Base-by-base conservation (phyloP, 495 filamentous ascomycete genomes). In the Penicillium canescens region DNA sequence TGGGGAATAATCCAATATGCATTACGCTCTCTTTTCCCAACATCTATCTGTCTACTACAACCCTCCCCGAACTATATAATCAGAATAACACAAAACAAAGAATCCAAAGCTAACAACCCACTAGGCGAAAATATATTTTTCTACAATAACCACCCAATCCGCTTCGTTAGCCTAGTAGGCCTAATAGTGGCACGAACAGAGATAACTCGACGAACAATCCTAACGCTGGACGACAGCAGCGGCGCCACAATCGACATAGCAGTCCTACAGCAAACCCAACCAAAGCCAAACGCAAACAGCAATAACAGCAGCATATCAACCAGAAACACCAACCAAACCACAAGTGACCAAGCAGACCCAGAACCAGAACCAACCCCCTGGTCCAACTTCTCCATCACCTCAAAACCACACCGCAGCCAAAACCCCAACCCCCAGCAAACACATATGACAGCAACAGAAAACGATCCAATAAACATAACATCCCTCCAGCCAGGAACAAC, bases 161-260 rank as follows among this genome's bases (percentile, higher is more conserved):
- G 85, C 78, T 96, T 85, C 82, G 83, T 94, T 37, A 83, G 86
- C 56, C 60, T 97, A 14, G 79, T 87, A 20, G 94, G 93, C 11
- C 24, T 80, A 11, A 80, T 98, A 16, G 86, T 96, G 42, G 87
- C 89, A 11, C 76, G 91, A 48, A 86, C 90, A 52, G 83, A 90
- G 16, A 80, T 76, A 49, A 65, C 76, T 10, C 76, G 71, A 5
- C 81, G 79, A 52, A 82, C 78, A 16, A 69, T 89, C 50, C 80
- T 91, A 39, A 89, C 82, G 0, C 60, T 98, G 23, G 94, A 98
- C 56, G 94, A 98, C 70, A 87, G 89, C 67, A 93, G 87, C 62
- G 95, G 93, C 9, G 71, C 78, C 4, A 88, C 80, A 2, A 80
- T 97, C 31, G 88, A 96, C 42, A 63, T 85, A 11, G 62, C 66